Base-by-base conservation (phyloP, 2,329 filamentous ascomycete genomes). In the Aspergillus sp. region DNA sequence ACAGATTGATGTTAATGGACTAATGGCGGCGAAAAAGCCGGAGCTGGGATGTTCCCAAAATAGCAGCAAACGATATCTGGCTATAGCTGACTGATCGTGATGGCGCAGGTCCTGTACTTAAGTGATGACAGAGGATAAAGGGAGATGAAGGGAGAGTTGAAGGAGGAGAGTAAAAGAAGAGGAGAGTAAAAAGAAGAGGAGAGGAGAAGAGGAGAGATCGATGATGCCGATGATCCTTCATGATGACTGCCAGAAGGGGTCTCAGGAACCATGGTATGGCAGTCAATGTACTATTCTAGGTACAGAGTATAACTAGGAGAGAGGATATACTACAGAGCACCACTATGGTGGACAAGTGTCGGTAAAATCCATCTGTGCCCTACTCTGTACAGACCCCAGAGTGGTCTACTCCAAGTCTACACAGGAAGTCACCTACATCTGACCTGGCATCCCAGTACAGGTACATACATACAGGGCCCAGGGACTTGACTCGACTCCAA, bases 1-100 rank as follows among this genome's bases (percentile, higher is more conserved):
- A 30, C 25, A 30, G 25, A 30, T 10, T 27, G 32, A 15, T 35
- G 33, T n/a, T 35, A 9, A 17, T 35, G 33, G 33, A 13, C 3
- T 35, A 35, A 7, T 35, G 38, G 51, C 49, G 33, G 54, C 49
- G 49, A 50, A 53, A 62, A 63, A 62, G 59, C 52, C 53, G 60
- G 60, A 60, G 60, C 60, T 62, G 58, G 57, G 57, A 53, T 38
- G 53, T 50, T 58, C 60, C 57, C 60, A 62, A 57, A 62, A 56
- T 62, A 60, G 59, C 57, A 61, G 53, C 48, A 53, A 50, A 12
- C 7, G 15, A 38, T 30, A 19, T 15, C 19, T 15, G 48, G 47
- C 47, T 51, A 51, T 51, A 51, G 46, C 53, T 49, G 54, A 47
- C 49, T 51, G 47, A 47, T 30, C 25, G 7, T 25, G 23, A 25